Base-by-base conservation (phyloP, 75 land plant genomes). In the Larix kaempferi region DNA sequence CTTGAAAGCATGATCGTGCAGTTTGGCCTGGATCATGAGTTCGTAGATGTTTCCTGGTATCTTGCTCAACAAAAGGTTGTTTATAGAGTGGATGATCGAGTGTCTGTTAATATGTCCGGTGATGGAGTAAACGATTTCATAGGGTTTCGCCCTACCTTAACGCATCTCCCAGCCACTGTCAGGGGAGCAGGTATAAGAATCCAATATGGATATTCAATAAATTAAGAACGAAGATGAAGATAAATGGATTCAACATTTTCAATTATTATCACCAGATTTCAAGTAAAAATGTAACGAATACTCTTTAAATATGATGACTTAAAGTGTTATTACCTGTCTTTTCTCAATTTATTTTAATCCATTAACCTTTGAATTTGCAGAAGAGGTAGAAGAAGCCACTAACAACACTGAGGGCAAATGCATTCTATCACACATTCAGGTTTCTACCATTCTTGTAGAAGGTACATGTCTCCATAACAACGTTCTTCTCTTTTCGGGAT, bases 31-130 rank as follows among this genome's bases (percentile, higher is more conserved):
- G 59, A 77, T n/a, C 85, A 91, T 66, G 94, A 94, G 84, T 94
- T 89, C 60, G 96, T 80, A 7, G 96, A 94, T 75, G 74, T 94
- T 7, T 76, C 35, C 0, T 94, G 96, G 96, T 88, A 86, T 57
- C 92, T 94, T 5, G 80, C 87, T 22, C 86, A 88, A 75, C 17
- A 77, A 4, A 75, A 85, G 71, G 90, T 65, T 4, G 69, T 89
- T 19, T 94, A 86, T 59, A 82, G 90, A 55, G 60, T 81, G 12
- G 94, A 91, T 37, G 79, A 85, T 26, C 86, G 94, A 0, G 90
- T 88, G 26, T 25, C 87, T 21, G 55, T 77, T 14, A 56, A 84
- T 26, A 66, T 80, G 5, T 23, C 80, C 0, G 96, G 96, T 33
- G 73, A 91, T 73, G 96, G 89, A 3, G 57, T 73, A 5, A 77